These are phyloP conservation scores for Herpetospermum pedunculosum DNA, from an alignment of 306 rosid genomes.

Conservation along the genomic window DNA sequence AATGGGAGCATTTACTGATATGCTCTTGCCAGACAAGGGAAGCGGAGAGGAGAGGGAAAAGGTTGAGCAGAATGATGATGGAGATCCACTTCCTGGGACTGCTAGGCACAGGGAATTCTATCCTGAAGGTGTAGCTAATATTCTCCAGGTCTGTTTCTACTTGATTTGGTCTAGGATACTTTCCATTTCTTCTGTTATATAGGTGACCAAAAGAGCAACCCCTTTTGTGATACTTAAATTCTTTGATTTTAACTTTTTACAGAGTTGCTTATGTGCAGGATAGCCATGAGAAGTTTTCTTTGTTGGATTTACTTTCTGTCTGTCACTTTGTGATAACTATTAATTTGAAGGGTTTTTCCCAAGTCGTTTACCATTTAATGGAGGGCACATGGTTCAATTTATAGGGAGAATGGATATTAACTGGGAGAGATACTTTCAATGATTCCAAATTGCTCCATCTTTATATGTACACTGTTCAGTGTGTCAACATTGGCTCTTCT, in stretches of 20 bases:
- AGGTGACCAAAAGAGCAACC: not conserved
- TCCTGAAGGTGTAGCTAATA: conserved; percentile 96
- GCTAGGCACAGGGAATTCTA: conserved; percentile 98
- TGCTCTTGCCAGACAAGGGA: conserved; percentile 99
- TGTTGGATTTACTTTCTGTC: not conserved
- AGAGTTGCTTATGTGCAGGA: not conserved
- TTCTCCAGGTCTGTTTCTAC: conserved; percentile 59
- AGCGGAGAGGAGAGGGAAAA: conserved; percentile 92
- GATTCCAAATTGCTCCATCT: conserved; percentile 45
- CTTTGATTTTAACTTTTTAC: not conserved
- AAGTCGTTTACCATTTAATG: not conserved
- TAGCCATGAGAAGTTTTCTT: not conserved
- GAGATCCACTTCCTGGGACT: conserved; percentile 96
- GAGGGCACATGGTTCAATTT: conserved; percentile 6
- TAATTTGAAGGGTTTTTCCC: not conserved
- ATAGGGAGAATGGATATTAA: conserved; percentile 97
- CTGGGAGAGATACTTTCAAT: conserved; percentile 61
- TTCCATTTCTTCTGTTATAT: not conserved
- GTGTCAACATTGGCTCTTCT: conserved; percentile 62
- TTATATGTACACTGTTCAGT: conserved; percentile 56
- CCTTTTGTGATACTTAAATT: not conserved
- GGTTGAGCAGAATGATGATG: conserved; percentile 70
- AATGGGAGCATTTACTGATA: conserved; percentile 98
- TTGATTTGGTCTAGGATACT: conserved; percentile 2
- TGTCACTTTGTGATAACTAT: not conserved